Evolutionary conservation across 2,329 filamentous ascomycete species (phyloP).

Genomic region (Trichoderma afroharzianum): DNA sequence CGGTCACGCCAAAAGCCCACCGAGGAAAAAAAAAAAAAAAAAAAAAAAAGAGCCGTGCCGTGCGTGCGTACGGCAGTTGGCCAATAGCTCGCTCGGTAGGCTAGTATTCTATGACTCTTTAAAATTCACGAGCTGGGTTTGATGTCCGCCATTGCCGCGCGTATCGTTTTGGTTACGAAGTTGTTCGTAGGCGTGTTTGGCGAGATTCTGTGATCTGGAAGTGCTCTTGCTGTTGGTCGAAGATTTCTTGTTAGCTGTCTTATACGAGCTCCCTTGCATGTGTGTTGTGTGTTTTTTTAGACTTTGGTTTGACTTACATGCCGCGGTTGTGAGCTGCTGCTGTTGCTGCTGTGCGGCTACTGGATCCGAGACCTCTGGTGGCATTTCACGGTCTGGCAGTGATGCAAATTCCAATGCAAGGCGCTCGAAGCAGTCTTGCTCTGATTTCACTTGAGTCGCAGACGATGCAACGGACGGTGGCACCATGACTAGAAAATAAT

Average conservation of each 20-base stretch:
- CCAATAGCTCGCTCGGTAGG: neutral
- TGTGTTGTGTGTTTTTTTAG: neutral
- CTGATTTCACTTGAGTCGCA: slow-evolving; percentile 22
- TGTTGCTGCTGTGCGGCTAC: neutral
- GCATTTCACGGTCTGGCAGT: slow-evolving; percentile 27
- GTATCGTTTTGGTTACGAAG: slow-evolving; percentile 32
- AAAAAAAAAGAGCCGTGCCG: neutral
- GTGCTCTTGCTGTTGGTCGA: neutral
- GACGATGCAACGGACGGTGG: neutral
- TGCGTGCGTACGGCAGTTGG: neutral
- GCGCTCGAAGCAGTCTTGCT: slow-evolving; percentile 26
- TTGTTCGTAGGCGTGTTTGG: slow-evolving; percentile 26
- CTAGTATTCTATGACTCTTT: neutral
- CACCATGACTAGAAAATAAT: neutral
- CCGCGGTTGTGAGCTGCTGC: neutral
- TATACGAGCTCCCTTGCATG: neutral
- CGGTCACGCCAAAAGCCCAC: neutral
- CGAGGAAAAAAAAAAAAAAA: neutral
- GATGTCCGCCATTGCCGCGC: slow-evolving; percentile 28
- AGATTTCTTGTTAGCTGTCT: neutral
- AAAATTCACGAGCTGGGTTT: slow-evolving; percentile 7
- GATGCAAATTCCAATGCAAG: slow-evolving; percentile 25
- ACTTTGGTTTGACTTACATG: neutral
- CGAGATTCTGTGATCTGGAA: neutral
- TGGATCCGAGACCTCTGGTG: neutral